phyloP scores from a whole-genome alignment of 163 green algal genomes.

The Smithsoniella earleae region DNA sequence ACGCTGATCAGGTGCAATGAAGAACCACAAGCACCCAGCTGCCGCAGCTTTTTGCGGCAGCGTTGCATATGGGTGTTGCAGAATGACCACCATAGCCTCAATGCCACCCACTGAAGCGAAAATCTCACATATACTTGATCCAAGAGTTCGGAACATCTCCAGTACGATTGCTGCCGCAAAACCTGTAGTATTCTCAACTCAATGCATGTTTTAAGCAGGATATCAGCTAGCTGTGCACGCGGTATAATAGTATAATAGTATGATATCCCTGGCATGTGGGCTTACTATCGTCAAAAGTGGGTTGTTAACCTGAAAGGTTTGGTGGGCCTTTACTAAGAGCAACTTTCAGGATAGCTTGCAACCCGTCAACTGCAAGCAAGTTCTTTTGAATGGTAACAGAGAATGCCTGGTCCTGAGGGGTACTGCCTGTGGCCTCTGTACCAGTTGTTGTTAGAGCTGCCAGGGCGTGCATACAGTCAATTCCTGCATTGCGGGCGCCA shows the following conservation, averaged over 20 bases:
- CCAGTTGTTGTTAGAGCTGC: neutral
- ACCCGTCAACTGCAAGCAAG: neutral
- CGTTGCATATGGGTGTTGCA: slow-evolving; percentile 29
- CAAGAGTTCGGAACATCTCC: slow-evolving; percentile 29
- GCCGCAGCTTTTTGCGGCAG: slow-evolving; percentile 17
- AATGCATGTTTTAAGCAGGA: no score
- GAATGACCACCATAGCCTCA: slow-evolving; percentile 23
- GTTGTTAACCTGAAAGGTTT: no score
- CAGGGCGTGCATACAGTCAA: slow-evolving; percentile 5
- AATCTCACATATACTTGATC: neutral
- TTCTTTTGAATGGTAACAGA: neutral
- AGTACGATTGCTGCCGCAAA: neutral
- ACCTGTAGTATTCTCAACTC: no score
- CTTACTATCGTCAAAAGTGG: no score
- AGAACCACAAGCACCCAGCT: slow-evolving; percentile 6
- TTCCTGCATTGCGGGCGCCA: slow-evolving; percentile 21
- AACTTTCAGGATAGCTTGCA: neutral
- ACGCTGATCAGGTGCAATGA: slow-evolving; percentile 1
- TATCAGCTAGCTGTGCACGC: no score
- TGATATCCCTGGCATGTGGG: no score
- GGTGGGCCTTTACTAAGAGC: no score
- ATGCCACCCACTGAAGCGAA: slow-evolving; percentile 22
- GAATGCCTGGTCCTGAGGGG: neutral
- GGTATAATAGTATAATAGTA: no score
- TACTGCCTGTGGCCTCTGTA: neutral